Percentiles rank a stretch among this genome's conserved stretches.
These are phyloP conservation scores for Quercus lobata DNA, from an alignment of 331 rosid species.

Conservation along the genomic window DNA sequence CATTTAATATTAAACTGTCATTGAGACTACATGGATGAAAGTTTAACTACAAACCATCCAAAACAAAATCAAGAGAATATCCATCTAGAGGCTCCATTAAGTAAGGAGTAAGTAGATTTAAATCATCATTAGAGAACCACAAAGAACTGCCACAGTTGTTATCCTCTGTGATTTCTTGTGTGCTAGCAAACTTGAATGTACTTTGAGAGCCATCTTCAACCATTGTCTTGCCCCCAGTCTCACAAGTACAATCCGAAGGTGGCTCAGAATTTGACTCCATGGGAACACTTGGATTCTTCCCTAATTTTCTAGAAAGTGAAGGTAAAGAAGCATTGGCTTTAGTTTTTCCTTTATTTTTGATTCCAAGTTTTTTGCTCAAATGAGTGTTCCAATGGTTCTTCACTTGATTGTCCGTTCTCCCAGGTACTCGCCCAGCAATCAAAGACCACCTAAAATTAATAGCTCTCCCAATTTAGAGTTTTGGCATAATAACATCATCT, in stretches of 20 bases:
- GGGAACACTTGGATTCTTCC: background rate
- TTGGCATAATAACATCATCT: background rate
- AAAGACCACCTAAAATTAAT: constrained; percentile 50
- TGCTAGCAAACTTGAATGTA: background rate
- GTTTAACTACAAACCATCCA: constrained; percentile 6
- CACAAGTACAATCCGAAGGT: background rate
- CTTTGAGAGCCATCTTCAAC: background rate
- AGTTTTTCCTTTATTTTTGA: constrained; percentile 5
- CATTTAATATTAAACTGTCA: background rate
- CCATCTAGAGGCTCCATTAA: constrained; percentile 13
- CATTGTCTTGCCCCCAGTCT: background rate
- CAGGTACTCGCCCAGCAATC: constrained; percentile 73
- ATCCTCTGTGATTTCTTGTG: constrained; percentile 2
- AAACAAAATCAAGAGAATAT: constrained; percentile 2
- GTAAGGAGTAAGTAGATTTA: constrained; percentile 9
- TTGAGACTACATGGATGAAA: background rate
- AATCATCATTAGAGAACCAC: constrained; percentile 14
- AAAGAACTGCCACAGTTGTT: constrained; percentile 3
- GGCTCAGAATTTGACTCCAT: background rate
- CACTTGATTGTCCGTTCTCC: constrained; percentile 54
- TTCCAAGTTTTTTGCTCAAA: constrained; percentile 40
- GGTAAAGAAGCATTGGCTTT: background rate
- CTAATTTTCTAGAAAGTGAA: background rate
- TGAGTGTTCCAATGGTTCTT: constrained; percentile 50
- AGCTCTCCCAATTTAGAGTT: background rate